phyloP scores from a whole-genome alignment of 1,139 yeast species.

The Hyphopichia buzzinii region DNA sequence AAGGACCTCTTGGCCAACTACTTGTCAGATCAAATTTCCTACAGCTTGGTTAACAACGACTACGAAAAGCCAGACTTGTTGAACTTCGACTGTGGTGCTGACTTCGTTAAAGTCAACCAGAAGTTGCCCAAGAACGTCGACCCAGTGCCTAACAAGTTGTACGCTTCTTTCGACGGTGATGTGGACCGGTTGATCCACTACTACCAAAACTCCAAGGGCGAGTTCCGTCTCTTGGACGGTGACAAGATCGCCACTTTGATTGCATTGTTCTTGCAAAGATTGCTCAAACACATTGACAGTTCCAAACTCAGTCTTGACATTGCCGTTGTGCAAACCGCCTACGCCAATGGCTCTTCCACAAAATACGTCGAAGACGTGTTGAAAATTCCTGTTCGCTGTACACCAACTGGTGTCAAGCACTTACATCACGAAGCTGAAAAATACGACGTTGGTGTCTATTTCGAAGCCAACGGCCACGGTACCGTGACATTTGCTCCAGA shows the following conservation, averaged over 20 bases:
- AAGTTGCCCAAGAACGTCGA: constrained; percentile 62
- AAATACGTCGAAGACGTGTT: constrained; percentile 60
- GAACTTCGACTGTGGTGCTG: constrained; percentile 91
- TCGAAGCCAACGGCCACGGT: constrained; percentile 99
- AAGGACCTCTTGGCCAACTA: constrained; percentile 43
- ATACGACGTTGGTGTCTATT: constrained; percentile 89
- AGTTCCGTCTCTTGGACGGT: constrained; percentile 81
- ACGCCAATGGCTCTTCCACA: constrained; percentile 93
- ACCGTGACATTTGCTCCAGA: constrained; percentile 78
- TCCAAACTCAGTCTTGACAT: constrained; percentile 45
- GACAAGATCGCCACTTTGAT: constrained; percentile 88
- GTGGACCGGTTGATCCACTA: constrained; percentile 94
- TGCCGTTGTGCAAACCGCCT: constrained; percentile 96
- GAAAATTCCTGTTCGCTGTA: constrained; percentile 78
- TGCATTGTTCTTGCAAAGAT: constrained; percentile 63
- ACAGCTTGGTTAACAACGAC: constrained; percentile 57
- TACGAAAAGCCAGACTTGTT: constrained; percentile 55
- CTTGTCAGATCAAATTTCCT: constrained; percentile 40
- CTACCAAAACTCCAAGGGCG: constrained; percentile 47
- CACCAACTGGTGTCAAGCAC: constrained; percentile 96
- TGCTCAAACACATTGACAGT: constrained; percentile 40
- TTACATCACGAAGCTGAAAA: constrained; percentile 84
- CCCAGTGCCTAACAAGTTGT: constrained; percentile 45
- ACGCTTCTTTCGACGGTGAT: constrained; percentile 93
- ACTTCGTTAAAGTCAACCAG: constrained; percentile 88